Evolutionary conservation across 2,329 filamentous ascomycete genomes (phyloP), one percentile per base, ranked within the genome.

Genomic region (Penicillium sp.): DNA sequence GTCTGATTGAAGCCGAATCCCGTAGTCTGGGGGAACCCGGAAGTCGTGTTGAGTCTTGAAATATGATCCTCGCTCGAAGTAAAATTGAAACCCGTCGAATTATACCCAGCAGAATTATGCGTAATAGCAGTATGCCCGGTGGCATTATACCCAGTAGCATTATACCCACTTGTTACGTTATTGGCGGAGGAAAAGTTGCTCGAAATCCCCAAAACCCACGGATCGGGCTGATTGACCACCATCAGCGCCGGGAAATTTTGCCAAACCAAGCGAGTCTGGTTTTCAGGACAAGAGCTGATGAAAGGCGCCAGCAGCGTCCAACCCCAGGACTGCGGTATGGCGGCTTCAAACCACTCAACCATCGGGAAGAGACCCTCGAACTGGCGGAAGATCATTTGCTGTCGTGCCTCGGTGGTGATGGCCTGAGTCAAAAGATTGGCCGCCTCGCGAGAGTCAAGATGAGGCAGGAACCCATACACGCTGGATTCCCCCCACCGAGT

Each of bases 381-480:
- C 64, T 93, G 87, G 19, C 88, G 83, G 76, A 93, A 93, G 57
- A 87, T 83, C 73, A 90, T 76, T 71, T 94, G 85, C 72, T 94
- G 88, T 0, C 87, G 83, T 0, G 87, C 85, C 65, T 93, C 87
- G 10, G 82, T 84, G 3, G 85, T 80, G 61, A 93, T 87, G 19
- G 84, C 84, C 69, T 89, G 85, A 2, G 87, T 73, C 2, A 94
- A 75, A 15, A 93, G 70, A 62, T 84, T 82, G 0, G 79, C 87
- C 12, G 84, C 84, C 58, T 87, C 84, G 4, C 85, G 83, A 0
- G 84, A 83, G 67, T 91, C 81, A 41, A 93, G 76, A 62, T 93
- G 87, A 44, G 82, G 78, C 55, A 90, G 73, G 72, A 91, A 93
- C 0, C 87, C 87, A 71, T 87, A 89, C 1, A 90, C 86, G 41